Evolutionary conservation across 2,329 filamentous ascomycete genomes (phyloP), one percentile per base, ranked within the genome.

Genomic region (Ophiostoma novo-ulmi): DNA sequence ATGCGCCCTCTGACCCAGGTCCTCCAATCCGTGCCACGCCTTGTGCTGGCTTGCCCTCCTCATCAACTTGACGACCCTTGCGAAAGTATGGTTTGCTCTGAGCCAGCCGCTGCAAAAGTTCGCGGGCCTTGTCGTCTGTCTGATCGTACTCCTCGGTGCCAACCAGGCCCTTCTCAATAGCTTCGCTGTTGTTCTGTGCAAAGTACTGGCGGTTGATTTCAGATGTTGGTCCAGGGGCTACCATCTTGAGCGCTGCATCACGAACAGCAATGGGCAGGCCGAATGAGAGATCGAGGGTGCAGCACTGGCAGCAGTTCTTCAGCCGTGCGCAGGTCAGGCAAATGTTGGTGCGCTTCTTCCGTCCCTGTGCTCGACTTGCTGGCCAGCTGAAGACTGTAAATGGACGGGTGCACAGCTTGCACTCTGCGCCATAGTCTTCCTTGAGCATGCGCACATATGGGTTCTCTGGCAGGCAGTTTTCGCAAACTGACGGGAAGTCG

Each of bases 371-470:
- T 71, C 95, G 92, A 79, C 97, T 94, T 74, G 92, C 89, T 76
- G 94, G 94, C 94, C 94, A 99, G 76, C 90, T 88, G 80, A 99
- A 99, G 70, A 98, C 87, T 36, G 95, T 98, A 78, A 97, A 99
- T 0, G 95, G 95, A 73, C 95, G 88, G 7, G 94, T 98, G 81
- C 95, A 99, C 75, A 91, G 83, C 83, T 91, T 91, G 85, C 91
- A 93, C 81, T 94, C 91, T 71, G 91, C 92, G 76, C 93, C 95
- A 77, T 96, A 89, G 80, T 99, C 94, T 78, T 98, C 93, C 81
- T 99, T 99, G 72, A 99, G 85, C 94, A 99, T 98, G 81, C 98
- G 95, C 63, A 99, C 95, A 77, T 97, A 99, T 1, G 94, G 94
- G 77, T 98, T 98, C 73, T 97, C 94, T 20, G 94, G 94, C 1